Evolutionary conservation across 1,139 yeast species (phyloP), one percentile per base, ranked within the genome.

Genomic region (Taphrina deformans): DNA sequence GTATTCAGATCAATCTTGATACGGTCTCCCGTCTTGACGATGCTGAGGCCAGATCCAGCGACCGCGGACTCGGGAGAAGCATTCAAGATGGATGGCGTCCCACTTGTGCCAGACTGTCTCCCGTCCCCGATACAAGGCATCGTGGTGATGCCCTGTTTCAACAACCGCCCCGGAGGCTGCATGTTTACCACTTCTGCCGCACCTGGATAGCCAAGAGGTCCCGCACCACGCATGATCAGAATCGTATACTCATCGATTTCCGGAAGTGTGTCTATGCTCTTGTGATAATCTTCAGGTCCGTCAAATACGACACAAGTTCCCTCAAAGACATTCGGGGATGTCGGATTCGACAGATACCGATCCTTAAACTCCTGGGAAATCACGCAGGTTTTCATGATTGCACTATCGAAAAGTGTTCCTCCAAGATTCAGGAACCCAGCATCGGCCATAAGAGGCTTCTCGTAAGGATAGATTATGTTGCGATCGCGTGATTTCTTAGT

Each of bases 351-450:
- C 45, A 70, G 46, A 44, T 68, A 70, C 16, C 72, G 62, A 24
- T 65, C 53, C 12, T 67, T 40, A 63, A 70, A 69, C 18, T 69
- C 71, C 2, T 66, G 65, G 5, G 70, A 67, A 46, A 71, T 71
- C 6, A 71, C 73, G 29, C 71, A 70, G 2, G 73, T 71, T 63
- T 71, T 71, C 73, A 71, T 71, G 29, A 71, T 71, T 1, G 68
- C 71, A 18, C 70, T 69, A 55, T 69, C 70, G 55, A 69, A 69
- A 18, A 69, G 61, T 10, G 68, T 65, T 9, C 72, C 72, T 62
- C 69, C 67, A n/a, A 70, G 69, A 60, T 70, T 70, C 40, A 70
- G 56, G 63, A 70, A 70, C 16, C 72, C 72, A n/a, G 71, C 70
- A 16, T 63, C 26, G 14, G 16, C 16, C 16, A 67, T 65, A 59